phyloP scores from a whole-genome alignment of 495 filamentous ascomycete genomes.

The Hypoxylon fragiforme region DNA sequence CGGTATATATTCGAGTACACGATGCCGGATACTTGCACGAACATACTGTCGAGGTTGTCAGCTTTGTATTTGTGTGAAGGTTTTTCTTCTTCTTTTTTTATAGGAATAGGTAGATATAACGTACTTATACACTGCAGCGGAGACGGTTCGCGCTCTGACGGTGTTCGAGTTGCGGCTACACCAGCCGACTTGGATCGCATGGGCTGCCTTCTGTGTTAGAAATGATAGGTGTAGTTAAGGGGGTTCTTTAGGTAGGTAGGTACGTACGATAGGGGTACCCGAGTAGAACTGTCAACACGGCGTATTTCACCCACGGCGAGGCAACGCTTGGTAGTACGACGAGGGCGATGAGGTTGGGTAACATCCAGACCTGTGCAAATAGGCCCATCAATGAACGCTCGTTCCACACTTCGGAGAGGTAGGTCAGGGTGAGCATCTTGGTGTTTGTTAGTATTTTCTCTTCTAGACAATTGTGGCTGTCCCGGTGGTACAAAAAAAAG shows the following conservation, averaged over 20 bases:
- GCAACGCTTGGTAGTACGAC: slow-evolving; percentile 42
- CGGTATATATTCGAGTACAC: slow-evolving; percentile 68
- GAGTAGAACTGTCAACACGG: slow-evolving; percentile 53
- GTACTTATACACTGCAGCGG: slow-evolving; percentile 24
- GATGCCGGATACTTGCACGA: slow-evolving; percentile 64
- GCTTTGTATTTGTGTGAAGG: too few relatives aligned
- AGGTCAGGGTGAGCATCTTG: slow-evolving; percentile 51
- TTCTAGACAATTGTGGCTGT: too few relatives aligned
- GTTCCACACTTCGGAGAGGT: slow-evolving; percentile 58
- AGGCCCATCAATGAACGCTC: slow-evolving; percentile 55
- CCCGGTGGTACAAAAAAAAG: too few relatives aligned
- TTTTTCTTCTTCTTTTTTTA: too few relatives aligned
- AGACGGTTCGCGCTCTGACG: slow-evolving; percentile 62
- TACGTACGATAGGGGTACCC: slow-evolving; percentile 38
- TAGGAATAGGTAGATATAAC: neutral
- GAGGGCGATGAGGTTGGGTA: slow-evolving; percentile 57
- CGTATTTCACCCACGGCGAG: slow-evolving; percentile 53
- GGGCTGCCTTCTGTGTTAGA: slow-evolving; percentile 21
- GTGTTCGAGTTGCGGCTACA: slow-evolving; percentile 61
- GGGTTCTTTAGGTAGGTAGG: neutral
- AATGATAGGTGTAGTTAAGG: slow-evolving; percentile 46
- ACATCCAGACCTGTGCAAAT: slow-evolving; percentile 56
- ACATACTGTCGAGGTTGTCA: slow-evolving; percentile 55
- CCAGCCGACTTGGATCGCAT: slow-evolving; percentile 60
- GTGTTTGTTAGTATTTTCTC: slow-evolving; percentile 8